A percentile compares a stretch with the other conserved stretches of the same genome.
phyloP scores from a whole-genome alignment of 352 stramenopile species.

The Globisporangium cystogenes region DNA sequence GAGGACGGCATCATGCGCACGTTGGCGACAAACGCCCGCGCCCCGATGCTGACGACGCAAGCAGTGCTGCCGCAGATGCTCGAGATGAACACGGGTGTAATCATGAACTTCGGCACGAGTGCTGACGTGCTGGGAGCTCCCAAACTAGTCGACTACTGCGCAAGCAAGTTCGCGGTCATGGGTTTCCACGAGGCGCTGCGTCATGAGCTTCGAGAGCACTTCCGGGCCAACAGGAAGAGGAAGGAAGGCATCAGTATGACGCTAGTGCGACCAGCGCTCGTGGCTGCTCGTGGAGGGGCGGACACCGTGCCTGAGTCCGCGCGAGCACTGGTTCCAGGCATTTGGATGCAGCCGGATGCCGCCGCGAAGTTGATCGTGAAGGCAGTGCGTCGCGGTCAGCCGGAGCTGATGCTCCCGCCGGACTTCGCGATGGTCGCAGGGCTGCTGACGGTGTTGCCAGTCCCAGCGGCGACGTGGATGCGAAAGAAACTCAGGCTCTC shows the following conservation, averaged over 20 bases:
- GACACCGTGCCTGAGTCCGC: neutral
- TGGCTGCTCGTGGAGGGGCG: neutral
- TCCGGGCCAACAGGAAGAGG: constrained; percentile 4
- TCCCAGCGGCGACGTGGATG: constrained; percentile 6
- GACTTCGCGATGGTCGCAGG: constrained; percentile 11
- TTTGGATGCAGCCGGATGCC: constrained; percentile 13
- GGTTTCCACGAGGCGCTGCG: constrained; percentile 37
- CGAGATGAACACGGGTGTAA: constrained; percentile 15
- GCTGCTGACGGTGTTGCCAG: constrained; percentile 5
- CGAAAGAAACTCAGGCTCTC: constrained; percentile 12
- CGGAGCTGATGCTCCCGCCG: constrained; percentile 11
- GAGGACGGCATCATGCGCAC: constrained; percentile 19
- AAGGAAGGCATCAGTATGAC: constrained; percentile 9
- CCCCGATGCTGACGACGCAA: constrained; percentile 32
- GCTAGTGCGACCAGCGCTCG: constrained; percentile 14
- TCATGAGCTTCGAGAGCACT: constrained; percentile 23
- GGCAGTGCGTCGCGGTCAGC: constrained; percentile 8
- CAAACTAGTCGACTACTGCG: constrained; percentile 34
- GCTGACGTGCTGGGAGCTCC: constrained; percentile 26
- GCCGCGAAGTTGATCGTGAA: constrained; percentile 14
- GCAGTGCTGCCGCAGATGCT: constrained; percentile 45
- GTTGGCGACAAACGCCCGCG: constrained; percentile 30
- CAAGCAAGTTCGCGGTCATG: constrained; percentile 39
- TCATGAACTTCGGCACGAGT: constrained; percentile 32
- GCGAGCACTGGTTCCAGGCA: neutral